Evolutionary conservation across 371 early-diverging fungal species (phyloP), one percentile per base, ranked within the genome.

Genomic region (Lichtheimia corymbifera): DNA sequence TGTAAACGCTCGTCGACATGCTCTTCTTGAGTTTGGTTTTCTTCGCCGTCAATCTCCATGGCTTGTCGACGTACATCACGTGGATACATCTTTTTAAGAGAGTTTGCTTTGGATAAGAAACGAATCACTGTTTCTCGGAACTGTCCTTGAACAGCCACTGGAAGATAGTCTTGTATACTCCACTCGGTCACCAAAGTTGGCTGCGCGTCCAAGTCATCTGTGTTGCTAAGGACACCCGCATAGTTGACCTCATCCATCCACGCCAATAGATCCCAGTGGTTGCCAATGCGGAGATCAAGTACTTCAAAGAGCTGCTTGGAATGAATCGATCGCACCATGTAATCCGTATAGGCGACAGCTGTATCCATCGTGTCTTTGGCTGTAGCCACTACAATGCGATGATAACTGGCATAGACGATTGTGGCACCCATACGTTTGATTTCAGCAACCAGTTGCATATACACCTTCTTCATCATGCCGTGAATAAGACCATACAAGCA

Each of bases 211-310:
- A 55, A 14, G 50, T 22, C 41, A 18, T 53, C 25, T 24, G 13
- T 43, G 7, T 47, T 43, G 18, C 22, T 43, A 4, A 72, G 44
- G 2, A 95, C 74, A 4, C 97, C 95, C 22, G 93, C 96, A 73
- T 84, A 93, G 71, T 98, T 98, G 66, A 83, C 83, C 50, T 84
- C 79, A 67, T 97, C 95, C 93, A 96, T 91, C 97, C 97, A 98
- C 17, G 94, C 53, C 54, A 95, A 56, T n/a, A 88, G 80, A 43
- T 87, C 82, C 94, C 95, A 97, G 61, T 86, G 90, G 58, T 83
- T 64, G 22, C 73, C 72, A 1, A 87, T 81, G 4, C 79, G 67
- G 58, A 96, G 55, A 52, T 85, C 84, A n/a, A 90, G 66, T 9
- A 86, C 76, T 60, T 86, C 87, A 73, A 96, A 94, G 12, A 93